Base-by-base conservation (phyloP, 345 rosid species). In the Lagerstroemia speciosa region DNA sequence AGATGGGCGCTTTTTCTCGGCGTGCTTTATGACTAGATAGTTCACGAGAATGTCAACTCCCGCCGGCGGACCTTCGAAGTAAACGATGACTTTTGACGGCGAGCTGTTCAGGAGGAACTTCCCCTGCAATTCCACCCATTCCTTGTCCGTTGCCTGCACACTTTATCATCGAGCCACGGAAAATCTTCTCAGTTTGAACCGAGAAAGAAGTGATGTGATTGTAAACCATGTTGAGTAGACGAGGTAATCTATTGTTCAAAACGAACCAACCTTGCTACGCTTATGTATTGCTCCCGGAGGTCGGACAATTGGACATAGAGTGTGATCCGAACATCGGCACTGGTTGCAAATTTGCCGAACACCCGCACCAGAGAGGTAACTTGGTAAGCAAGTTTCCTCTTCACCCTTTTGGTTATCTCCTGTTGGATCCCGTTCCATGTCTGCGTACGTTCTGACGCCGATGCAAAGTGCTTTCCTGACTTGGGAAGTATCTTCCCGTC, bases 401-500 rank as follows among this genome's bases (percentile, higher is more conserved):
- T 87, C 63, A 83, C 88, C 80, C 83, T 87, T 67, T 82, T 88
- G 1, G 91, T 94, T 65, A 94, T 82, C 62, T 91, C 97, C 78
- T 94, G 95, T 77, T 91, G 89, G 65, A 94, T 89, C 29, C 97
- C 97, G 6, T 93, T 91, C 97, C 97, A 94, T 68, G 68, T 82
- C 78, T 88, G 96, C 2, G 88, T 86, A 64, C 99, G 91, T 33
- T 70, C 95, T n/a, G 91, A 81, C 40, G 99, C 88, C 61, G 89
- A 52, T 41, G 90, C 99, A 68, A 89, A 91, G 76, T 72, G 79
- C 45, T 84, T 89, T 52, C 97, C 96, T 27, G 87, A 75, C 74
- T 72, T 77, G 0, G 95, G 99, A 55, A 85, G 73, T 74, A 91
- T 84, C 77, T 81, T 85, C 65, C 95, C 93, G 75, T 79, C 88